Base-by-base conservation (phyloP, 768 basidiomycete genomes). In the Rubroboletus pulcherrimus region DNA sequence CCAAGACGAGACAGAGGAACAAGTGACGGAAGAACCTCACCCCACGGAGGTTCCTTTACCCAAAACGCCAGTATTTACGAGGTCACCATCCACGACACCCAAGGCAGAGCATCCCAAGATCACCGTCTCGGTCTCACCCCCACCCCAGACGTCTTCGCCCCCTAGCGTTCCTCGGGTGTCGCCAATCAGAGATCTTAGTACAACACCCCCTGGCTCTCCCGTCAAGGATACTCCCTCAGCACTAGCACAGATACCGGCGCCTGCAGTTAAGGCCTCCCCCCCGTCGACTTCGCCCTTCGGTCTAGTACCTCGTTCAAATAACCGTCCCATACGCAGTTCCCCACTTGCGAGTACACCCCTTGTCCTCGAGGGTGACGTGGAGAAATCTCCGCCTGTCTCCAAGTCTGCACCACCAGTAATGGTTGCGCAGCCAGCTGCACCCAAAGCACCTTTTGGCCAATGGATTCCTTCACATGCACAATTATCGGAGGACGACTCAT, bases 271-370 rank as follows among this genome's bases (percentile, higher is more conserved):
- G 41, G 21, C 58, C 4, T 51, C 61, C 45, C 62, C 53, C 31
- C 66, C 55, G 31, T 54, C 59, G 14, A 33, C 46, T 64, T 76
- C 81, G 21, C 70, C 75, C 3, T 66, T 85, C 33, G 77, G 78
- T 24, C 66, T 67, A 29, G 45, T 80, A 17, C 82, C 83, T 19
- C 77, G 86, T 38, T 79, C 87, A 19, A 62, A 49, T 12, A 69
- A 58, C 8, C 81, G 85, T 7, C 89, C 89, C 0, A 70, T 77
- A 4, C 82, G 87, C n/a, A 91, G 90, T 60, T 91, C 90, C 4
- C 90, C 90, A 2, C 74, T 91, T 47, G 85, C 89, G 5, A 82
- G 70, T 54, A 74, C 77, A 6, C 74, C 83, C 50, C 73, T 73
- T 53, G 81, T 75, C 21, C 79, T 79, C 15, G 81, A 81, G 9